Evolutionary conservation across 192 early-diverging fungal genomes (phyloP).

Genomic region (Globomyces pollinis-pini): DNA sequence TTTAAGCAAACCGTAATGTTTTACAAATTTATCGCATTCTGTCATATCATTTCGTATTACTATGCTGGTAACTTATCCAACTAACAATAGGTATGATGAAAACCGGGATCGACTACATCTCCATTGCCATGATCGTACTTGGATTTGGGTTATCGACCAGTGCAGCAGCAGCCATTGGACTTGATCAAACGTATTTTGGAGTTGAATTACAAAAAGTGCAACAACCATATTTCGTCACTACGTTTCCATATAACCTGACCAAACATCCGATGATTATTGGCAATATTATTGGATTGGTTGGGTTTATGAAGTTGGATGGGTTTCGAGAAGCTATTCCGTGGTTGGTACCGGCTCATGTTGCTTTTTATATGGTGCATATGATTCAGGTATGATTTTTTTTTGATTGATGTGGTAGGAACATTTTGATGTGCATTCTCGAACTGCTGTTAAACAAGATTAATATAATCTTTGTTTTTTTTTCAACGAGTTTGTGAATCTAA

Average conservation of each 20-base stretch:
- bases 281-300: conserved; percentile 4
- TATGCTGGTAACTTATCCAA: too few relatives aligned
- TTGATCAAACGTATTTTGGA: conserved; percentile 4
- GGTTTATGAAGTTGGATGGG: conserved; percentile 1
- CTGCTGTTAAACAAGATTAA: too few relatives aligned
- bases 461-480: too few relatives aligned
- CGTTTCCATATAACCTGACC: conserved; percentile 2
- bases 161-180: background rate
- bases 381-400: background rate
- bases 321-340: background rate
- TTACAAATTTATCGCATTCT: background rate
- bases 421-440: too few relatives aligned
- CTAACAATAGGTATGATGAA: too few relatives aligned
- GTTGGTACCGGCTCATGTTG: background rate
- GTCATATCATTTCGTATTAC: background rate
- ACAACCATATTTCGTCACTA: background rate
- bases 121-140: background rate
- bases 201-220: background rate
- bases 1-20: background rate
- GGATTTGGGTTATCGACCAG: background rate
- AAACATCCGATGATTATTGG: background rate
- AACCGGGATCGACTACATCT: background rate
- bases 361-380: background rate
- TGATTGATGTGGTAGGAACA: background rate
- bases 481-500: too few relatives aligned